Evolutionary conservation across 352 stramenopile species (phyloP).

Genomic region (Pythium grandisporangium): DNA sequence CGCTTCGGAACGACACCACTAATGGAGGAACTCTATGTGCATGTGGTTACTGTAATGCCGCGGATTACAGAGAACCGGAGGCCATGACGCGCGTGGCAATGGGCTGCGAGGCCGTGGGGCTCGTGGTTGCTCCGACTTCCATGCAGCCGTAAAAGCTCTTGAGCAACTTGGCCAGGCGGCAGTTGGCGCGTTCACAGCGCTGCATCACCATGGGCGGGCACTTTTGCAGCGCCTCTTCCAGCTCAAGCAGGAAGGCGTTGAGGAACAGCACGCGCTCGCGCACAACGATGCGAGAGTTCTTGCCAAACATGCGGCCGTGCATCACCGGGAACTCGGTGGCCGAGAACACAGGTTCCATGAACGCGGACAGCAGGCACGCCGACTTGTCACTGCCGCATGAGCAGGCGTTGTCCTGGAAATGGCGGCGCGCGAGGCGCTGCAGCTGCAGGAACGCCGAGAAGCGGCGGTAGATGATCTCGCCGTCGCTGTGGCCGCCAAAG

Average conservation of each 20-base stretch:
- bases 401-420: slow-evolving; percentile 44
- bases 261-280: slow-evolving; percentile 27
- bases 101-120: no score
- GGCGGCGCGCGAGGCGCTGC: slow-evolving; percentile 53
- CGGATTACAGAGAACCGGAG: slow-evolving; percentile 36
- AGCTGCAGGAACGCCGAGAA: slow-evolving; percentile 83
- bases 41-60: no score
- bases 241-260: slow-evolving; percentile 21
- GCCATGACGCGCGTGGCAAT: no score
- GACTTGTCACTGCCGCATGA: slow-evolving; percentile 56
- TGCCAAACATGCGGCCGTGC: slow-evolving; percentile 62
- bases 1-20: no score
- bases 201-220: slow-evolving; percentile 20
- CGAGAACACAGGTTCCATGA: slow-evolving; percentile 52
- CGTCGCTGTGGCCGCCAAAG: slow-evolving; percentile 38
- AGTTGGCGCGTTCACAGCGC: slow-evolving; percentile 21
- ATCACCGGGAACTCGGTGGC: slow-evolving; percentile 72
- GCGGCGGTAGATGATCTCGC: slow-evolving; percentile 72
- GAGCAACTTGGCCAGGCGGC: slow-evolving; percentile 17
- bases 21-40: no score
- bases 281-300: slow-evolving; percentile 65
- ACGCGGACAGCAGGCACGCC: slow-evolving; percentile 56
- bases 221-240: slow-evolving; percentile 23
- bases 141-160: slow-evolving; percentile 41
- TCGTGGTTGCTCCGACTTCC: no score